phyloP scores from a whole-genome alignment of 306 rosid genomes.

The Citrullus colocynthis region DNA sequence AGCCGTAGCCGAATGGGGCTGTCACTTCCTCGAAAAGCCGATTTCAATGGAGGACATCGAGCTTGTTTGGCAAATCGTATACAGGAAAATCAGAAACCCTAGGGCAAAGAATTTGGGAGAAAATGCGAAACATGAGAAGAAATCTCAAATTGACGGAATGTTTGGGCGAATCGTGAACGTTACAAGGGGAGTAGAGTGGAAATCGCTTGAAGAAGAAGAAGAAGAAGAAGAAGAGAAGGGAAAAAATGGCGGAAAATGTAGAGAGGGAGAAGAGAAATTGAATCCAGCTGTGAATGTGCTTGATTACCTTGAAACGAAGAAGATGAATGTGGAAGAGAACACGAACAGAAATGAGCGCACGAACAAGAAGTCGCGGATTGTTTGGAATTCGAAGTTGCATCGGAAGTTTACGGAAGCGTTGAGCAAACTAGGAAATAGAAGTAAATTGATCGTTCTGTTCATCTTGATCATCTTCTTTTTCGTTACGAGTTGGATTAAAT shows the following conservation, averaged over 20 bases:
- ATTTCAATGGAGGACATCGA: conserved; percentile 5
- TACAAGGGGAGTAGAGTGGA: neutral
- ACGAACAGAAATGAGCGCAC: neutral
- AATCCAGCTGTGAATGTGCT: neutral
- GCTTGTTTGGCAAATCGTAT: conserved; percentile 2
- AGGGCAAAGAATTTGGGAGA: neutral
- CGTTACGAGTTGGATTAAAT: neutral
- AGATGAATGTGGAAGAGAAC: neutral
- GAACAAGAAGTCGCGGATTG: neutral
- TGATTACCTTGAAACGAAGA: neutral
- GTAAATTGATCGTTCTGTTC: neutral
- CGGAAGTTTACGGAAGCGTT: conserved; percentile 5
- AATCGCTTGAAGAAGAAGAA: neutral
- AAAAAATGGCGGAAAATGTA: neutral
- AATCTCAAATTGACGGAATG: neutral
- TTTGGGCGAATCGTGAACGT: neutral
- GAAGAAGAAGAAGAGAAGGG: neutral
- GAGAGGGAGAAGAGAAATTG: neutral
- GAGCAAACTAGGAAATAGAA: conserved; percentile 6
- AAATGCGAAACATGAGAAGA: neutral
- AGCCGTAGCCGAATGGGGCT: neutral
- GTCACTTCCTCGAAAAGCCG: conserved; percentile 5
- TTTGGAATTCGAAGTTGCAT: conserved; percentile 3
- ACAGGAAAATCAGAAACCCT: neutral
- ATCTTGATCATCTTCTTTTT: neutral